Evolutionary conservation across 2,329 filamentous ascomycete species (phyloP), one percentile per base, ranked within the genome.

Genomic region (Aspergillus puulaauensis): DNA sequence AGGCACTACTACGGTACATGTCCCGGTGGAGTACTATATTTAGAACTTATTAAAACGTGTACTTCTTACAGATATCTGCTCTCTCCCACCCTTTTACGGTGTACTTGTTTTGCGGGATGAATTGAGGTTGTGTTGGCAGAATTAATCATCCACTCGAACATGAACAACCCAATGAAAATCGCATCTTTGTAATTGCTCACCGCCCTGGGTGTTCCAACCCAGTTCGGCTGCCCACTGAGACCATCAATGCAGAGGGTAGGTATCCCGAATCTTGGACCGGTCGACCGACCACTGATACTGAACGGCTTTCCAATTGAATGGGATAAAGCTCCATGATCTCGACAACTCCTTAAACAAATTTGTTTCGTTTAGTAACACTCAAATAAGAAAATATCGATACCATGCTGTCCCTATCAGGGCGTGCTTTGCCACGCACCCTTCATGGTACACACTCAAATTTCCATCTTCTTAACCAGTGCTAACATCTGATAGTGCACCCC

Each of bases 331-430:
- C 40, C 14, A 56, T 56, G 49, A 35, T 47, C 19, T 52, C 17
- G 31, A 27, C 45, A 50, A 24, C 52, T n/a, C 35, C 12, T 37
- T 37, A n/a, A 11, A n/a, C 35, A n/a, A n/a, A 37, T 37, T 17
- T 2, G 14, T 14, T 43, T 31, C 24, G 17, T 46, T 48, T 39
- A 21, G 31, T 3, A 44, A 33, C n/a, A n/a, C 11, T 17, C 5
- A n/a, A 17, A 47, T 8, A 15, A 47, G 14, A 8, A 19, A 37
- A 15, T n/a, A 50, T 27, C 19, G 3, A 9, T 39, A 17, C 33
- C 23, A 73, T 73, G 70, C 52, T 73, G 46, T 61, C 64, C 35
- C 56, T 70, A 51, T 61, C 61, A 55, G 61, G 61, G 62, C 67
- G 70, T 57, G 64, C 64, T 54, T 47, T 68, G 33, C 61, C 63